Base-by-base conservation (phyloP, 371 early-diverging fungal genomes). In the Fennellomyces sp. region DNA sequence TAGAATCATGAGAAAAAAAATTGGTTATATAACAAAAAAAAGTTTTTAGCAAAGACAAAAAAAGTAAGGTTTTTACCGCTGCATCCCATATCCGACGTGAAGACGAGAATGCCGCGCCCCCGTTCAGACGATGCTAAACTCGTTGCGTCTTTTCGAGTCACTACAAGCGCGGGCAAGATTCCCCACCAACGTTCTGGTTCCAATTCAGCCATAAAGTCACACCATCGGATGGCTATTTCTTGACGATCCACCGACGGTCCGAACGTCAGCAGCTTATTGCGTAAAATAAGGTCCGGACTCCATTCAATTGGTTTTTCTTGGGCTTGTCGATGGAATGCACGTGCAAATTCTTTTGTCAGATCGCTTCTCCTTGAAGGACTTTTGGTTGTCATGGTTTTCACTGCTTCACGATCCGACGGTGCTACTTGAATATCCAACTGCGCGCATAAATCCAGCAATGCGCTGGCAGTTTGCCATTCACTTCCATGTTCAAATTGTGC, bases 161-260 rank as follows among this genome's bases (percentile, higher is more conserved):
- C 49, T 1, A 73, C 19, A 31, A 78, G 27, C 2, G 64, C n/a
- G 0, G 76, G 76, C 25, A 75, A 33, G 48, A 66, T 75, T 17
- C 66, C 63, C 76, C 76, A 75, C 79, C 79, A 78, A 13, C 17
- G 58, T 8, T 69, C 49, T 5, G 79, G 76, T n/a, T 66, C 41
- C 21, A 78, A 59, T 8, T 69, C 47, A 15, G 72, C 67, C 19
- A 78, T 39, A 48, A 63, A 66, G 3, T 13, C 19, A 30, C 61
- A 35, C 2, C 75, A 45, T 29, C 42, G 56, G 6, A 48, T 11
- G 11, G 66, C 68, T 26, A 71, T 52, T 12, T 15, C 7, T 1
- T 57, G 41, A 23, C 63, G 48, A 45, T 69, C 56, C 7, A 78
- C 58, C 8, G 8, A 8, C 0, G 71, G 65, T 21, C 61, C 72